Conservation (phyloP, 306 rosid genomes). For the Trichosanthes cucumerina region DNA sequence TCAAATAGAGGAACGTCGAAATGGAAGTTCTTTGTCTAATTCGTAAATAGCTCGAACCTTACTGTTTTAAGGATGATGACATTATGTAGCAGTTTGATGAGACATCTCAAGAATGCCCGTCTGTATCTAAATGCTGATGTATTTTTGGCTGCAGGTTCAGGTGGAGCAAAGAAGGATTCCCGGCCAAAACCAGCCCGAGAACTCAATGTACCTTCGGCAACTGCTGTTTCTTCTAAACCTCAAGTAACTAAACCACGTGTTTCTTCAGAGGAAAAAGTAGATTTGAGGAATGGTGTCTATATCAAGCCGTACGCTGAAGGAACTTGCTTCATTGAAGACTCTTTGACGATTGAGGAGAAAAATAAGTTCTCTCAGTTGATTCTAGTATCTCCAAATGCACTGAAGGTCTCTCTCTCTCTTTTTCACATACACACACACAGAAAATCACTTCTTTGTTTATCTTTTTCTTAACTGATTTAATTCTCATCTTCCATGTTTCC, state of each 20-base stretch:
- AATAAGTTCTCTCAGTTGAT: constrained; percentile 9
- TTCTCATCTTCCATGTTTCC: constrained; percentile 10
- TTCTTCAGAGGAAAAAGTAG: constrained; percentile 24
- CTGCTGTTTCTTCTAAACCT: constrained; percentile 30
- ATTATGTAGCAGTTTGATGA: background rate
- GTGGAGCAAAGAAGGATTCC: constrained; percentile 29
- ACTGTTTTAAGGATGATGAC: background rate
- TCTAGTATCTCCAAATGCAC: constrained; percentile 22
- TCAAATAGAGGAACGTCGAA: background rate
- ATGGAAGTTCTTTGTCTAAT: background rate
- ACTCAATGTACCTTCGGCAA: constrained; percentile 17
- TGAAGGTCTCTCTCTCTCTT: constrained; percentile 27
- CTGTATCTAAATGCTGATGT: background rate
- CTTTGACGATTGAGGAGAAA: constrained; percentile 3
- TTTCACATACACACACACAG: background rate
- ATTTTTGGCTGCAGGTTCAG: constrained; percentile 31
- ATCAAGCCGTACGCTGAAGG: constrained; percentile 17
- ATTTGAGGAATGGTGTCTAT: constrained; percentile 8
- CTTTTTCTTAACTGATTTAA: background rate
- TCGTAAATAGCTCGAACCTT: background rate
- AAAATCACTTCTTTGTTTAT: background rate
- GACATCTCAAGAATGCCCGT: background rate
- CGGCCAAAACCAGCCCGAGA: constrained; percentile 38
- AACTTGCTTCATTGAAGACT: constrained; percentile 15
- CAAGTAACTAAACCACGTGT: constrained; percentile 31